Conservation (phyloP, 306 rosid species). For the Cercis canadensis region DNA sequence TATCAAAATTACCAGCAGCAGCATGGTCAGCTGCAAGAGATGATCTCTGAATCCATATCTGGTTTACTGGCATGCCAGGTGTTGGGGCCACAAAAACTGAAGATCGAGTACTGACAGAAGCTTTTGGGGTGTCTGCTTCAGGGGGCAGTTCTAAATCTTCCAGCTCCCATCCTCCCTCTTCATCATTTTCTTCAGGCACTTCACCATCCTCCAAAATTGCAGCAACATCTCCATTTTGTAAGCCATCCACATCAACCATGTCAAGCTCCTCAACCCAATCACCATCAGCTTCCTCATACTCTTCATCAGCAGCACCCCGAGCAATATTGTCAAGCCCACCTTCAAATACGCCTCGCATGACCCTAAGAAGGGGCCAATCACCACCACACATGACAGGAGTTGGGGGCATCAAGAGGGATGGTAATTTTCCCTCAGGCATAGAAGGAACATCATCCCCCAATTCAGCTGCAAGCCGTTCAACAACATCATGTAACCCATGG, state of each 20-base stretch:
- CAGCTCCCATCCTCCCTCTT: slow-evolving; percentile 89
- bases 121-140: slow-evolving; percentile 81
- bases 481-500: slow-evolving; percentile 82
- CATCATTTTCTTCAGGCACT: slow-evolving; percentile 76
- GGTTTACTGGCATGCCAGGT: slow-evolving; percentile 90
- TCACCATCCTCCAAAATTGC: slow-evolving; percentile 68
- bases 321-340: slow-evolving; percentile 69
- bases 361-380: slow-evolving; percentile 98
- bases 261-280: slow-evolving; percentile 86
- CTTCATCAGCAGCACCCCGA: slow-evolving; percentile 62
- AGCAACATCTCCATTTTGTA: slow-evolving; percentile 70
- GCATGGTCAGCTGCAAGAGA: slow-evolving; percentile 97
- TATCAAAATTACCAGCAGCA: slow-evolving; percentile 92
- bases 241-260: slow-evolving; percentile 68
- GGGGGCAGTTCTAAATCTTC: slow-evolving; percentile 90
- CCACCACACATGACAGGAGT: slow-evolving; percentile 75
- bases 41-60: slow-evolving; percentile 89
- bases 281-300: slow-evolving; percentile 72
- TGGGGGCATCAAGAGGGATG: slow-evolving; percentile 79
- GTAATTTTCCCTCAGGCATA: slow-evolving; percentile 71
- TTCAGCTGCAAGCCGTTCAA: slow-evolving; percentile 81
- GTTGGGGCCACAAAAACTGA: slow-evolving; percentile 80
- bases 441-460: slow-evolving; percentile 80
- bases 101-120: slow-evolving; percentile 57
- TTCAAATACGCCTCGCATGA: slow-evolving; percentile 81